These are phyloP conservation scores for Geotrichum cucujoidarum DNA, from an alignment of 1,139 yeast genomes.

Conservation along the genomic window DNA sequence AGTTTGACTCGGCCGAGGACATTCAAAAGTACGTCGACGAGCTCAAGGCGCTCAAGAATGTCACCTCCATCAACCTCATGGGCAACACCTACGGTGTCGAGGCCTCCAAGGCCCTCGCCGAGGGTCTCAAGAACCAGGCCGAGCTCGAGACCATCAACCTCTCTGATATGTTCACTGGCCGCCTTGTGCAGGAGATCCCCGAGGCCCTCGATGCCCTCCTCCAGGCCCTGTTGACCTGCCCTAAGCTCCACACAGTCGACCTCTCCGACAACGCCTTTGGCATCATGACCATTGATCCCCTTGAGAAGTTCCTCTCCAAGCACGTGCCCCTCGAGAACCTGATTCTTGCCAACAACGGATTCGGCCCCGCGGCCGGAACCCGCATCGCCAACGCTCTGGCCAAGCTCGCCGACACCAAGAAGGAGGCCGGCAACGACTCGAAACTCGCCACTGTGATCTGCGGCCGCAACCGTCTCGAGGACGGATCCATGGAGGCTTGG, in stretches of 20 bases:
- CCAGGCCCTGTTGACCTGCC: constrained; percentile 65
- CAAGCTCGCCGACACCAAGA: constrained; percentile 63
- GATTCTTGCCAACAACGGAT: constrained; percentile 87
- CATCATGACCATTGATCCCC: constrained; percentile 88
- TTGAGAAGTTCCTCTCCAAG: constrained; percentile 68
- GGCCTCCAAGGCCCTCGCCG: constrained; percentile 70
- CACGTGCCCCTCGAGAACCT: constrained; percentile 80
- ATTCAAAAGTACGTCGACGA: constrained; percentile 60
- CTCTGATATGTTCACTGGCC: constrained; percentile 90
- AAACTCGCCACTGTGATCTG: constrained; percentile 73
- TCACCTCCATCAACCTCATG: constrained; percentile 68
- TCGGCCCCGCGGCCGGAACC: constrained; percentile 97
- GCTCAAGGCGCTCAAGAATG: constrained; percentile 40
- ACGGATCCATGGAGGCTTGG: constrained; percentile 69
- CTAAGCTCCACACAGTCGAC: constrained; percentile 66
- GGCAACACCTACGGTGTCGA: constrained; percentile 95
- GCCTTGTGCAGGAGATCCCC: constrained; percentile 93
- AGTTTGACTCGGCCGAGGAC: constrained; percentile 66
- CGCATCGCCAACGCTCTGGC: constrained; percentile 84
- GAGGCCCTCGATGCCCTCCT: constrained; percentile 66
- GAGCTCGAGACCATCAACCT: constrained; percentile 62
- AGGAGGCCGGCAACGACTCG: constrained; percentile 36
- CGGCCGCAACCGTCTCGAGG: constrained; percentile 94
- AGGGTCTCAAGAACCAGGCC: constrained; percentile 44
- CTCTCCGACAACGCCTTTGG: constrained; percentile 97